Percentiles rank a stretch among this genome's conserved stretches.
Evolutionary conservation across 495 filamentous ascomycete genomes (phyloP).

Genomic region (Xanthoparmelia taractica): DNA sequence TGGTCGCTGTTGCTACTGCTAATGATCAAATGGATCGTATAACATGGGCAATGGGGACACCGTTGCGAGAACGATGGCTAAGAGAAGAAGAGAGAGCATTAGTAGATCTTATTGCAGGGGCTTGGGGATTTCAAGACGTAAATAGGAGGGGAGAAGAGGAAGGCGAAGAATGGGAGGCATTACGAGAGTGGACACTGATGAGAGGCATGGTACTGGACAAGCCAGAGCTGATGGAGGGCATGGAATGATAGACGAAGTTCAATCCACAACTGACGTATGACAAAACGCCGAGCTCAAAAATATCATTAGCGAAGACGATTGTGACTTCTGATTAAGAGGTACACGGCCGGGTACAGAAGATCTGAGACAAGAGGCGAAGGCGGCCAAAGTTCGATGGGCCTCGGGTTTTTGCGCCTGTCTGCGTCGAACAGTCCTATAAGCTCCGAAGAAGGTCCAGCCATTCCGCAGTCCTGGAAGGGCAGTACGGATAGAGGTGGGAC

Average conservation of each 20-base stretch:
- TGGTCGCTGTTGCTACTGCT: slow-evolving; percentile 73
- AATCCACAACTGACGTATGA: neutral
- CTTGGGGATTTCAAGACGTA: slow-evolving; percentile 83
- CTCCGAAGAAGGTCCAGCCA: neutral
- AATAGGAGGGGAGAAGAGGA: slow-evolving; percentile 80
- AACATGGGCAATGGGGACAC: slow-evolving; percentile 73
- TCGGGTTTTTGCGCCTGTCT: neutral
- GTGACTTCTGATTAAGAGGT: neutral
- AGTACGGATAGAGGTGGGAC: neutral
- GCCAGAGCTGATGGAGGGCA: slow-evolving; percentile 81
- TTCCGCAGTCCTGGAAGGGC: neutral
- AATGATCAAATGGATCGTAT: slow-evolving; percentile 95
- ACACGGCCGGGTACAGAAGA: neutral
- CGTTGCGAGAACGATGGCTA: slow-evolving; percentile 78
- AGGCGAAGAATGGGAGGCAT: slow-evolving; percentile 76
- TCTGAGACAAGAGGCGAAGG: neutral
- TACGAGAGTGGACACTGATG: slow-evolving; percentile 69
- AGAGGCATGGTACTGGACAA: slow-evolving; percentile 86
- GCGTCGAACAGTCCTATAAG: neutral
- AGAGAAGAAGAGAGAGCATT: slow-evolving; percentile 89
- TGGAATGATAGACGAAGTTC: slow-evolving; percentile 48
- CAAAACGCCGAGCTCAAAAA: neutral
- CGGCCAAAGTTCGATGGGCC: neutral
- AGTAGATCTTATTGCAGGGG: slow-evolving; percentile 71
- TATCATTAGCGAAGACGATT: neutral